Conservation (phyloP, 1,284 basidiomycete species). For the Cryptococcus depauperatus region DNA sequence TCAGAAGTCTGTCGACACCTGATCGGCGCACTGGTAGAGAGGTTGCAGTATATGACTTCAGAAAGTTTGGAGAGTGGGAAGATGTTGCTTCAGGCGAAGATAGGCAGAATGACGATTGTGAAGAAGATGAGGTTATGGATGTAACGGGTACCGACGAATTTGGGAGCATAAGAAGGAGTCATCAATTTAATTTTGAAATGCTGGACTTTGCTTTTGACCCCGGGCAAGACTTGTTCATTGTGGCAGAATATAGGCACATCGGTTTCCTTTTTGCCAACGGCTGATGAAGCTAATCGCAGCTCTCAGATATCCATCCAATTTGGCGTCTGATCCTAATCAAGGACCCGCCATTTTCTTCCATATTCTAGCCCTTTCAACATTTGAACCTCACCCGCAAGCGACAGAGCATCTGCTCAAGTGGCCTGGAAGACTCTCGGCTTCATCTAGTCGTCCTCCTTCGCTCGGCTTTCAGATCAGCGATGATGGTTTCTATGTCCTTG, state of each 20-base stretch:
- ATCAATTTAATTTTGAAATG: conserved; percentile 32
- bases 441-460: conserved; percentile 9
- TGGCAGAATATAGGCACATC: conserved; percentile 9
- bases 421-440: conserved; percentile 9
- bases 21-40: conserved; percentile 21
- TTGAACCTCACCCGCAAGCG: conserved; percentile 38
- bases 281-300: not conserved
- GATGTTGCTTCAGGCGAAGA: conserved; percentile 13
- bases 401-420: conserved; percentile 22
- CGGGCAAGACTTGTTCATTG: conserved; percentile 40
- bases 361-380: conserved; percentile 35
- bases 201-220: conserved; percentile 43
- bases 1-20: conserved; percentile 20
- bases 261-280: no score
- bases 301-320: not conserved
- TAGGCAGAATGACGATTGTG: conserved; percentile 6
- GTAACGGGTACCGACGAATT: conserved; percentile 11
- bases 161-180: conserved; percentile 18
- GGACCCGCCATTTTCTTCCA: conserved; percentile 20
- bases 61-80: conserved; percentile 24
- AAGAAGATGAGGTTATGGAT: conserved; percentile 8
- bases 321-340: not conserved
- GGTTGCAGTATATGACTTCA: conserved; percentile 21
- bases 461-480: conserved; percentile 44
- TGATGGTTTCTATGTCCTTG: conserved; percentile 38